Percentiles rank a stretch among this genome's conserved stretches.
Conservation (phyloP, 1,284 basidiomycete species). For the Leccinum fuscescens region DNA sequence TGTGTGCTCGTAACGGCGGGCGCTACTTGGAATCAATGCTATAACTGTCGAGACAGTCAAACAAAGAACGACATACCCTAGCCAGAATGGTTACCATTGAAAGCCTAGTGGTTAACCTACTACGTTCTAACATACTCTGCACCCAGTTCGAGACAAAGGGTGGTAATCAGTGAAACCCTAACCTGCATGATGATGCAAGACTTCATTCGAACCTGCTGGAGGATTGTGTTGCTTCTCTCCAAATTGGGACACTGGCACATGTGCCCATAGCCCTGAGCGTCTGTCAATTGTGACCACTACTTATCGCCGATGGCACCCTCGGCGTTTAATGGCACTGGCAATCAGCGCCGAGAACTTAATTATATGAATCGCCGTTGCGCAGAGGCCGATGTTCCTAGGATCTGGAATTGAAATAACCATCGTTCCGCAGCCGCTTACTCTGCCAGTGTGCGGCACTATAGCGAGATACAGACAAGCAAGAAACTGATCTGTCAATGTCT, state of each 20-base stretch:
- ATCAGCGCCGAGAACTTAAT: not conserved
- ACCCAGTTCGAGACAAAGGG: not conserved
- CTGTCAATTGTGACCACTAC: not conserved
- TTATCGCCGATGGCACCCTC: not conserved
- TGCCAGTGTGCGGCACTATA: not conserved
- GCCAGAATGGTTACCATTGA: not conserved
- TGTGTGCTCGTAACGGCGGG: not conserved
- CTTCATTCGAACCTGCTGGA: not conserved
- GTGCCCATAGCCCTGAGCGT: not conserved
- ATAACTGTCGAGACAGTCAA: not conserved
- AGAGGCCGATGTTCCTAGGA: not conserved
- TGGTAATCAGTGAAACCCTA: not conserved
- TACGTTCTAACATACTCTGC: not conserved
- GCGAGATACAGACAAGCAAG: not conserved
- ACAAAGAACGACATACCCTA: not conserved
- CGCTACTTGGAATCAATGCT: not conserved
- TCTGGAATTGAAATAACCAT: not conserved
- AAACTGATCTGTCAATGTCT: not conserved
- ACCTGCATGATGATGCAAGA: not conserved
- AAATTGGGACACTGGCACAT: not conserved
- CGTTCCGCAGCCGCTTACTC: not conserved
- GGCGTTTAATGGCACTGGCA: not conserved
- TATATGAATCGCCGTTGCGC: not conserved
- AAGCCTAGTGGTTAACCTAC: not conserved
- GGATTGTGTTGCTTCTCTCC: not conserved